A percentile compares a stretch with the other conserved stretches of the same genome.
These are phyloP conservation scores for Apiotrichum gamsii DNA, from an alignment of 1,284 basidiomycete genomes.

Conservation along the genomic window DNA sequence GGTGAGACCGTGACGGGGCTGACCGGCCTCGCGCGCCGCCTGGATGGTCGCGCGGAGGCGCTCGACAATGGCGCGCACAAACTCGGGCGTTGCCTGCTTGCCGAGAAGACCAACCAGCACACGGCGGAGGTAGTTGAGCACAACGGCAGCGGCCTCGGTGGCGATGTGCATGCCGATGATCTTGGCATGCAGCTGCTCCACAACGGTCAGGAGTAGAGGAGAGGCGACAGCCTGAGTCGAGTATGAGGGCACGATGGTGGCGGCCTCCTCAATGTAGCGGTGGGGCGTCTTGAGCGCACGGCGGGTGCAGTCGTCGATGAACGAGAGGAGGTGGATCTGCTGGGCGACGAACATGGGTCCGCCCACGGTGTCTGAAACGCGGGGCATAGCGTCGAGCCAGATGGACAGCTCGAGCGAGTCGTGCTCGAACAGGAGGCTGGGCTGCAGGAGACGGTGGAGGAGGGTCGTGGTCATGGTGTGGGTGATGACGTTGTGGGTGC, in stretches of 20 bases:
- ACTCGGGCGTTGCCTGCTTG: constrained; percentile 51
- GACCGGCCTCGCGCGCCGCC: constrained; percentile 31
- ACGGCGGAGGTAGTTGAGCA: constrained; percentile 59
- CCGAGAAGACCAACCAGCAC: constrained; percentile 56
- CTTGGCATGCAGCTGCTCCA: constrained; percentile 69
- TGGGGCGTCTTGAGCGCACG: constrained; percentile 80
- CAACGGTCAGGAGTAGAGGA: constrained; percentile 65
- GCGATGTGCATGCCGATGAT: constrained; percentile 53
- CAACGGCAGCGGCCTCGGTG: constrained; percentile 58
- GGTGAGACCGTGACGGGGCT: constrained; percentile 46
- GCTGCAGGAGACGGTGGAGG: constrained; percentile 58
- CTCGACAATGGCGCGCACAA: constrained; percentile 22
- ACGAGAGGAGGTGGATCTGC: constrained; percentile 59
- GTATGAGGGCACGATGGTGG: constrained; percentile 28
- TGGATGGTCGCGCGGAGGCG: constrained; percentile 22
- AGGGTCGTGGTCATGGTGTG: constrained; percentile 56
- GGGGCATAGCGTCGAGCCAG: constrained; percentile 60
- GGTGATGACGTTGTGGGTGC: constrained; percentile 53
- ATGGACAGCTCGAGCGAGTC: constrained; percentile 63
- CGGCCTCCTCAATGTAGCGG: constrained; percentile 72
- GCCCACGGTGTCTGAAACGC: constrained; percentile 50
- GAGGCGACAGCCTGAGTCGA: constrained; percentile 50
- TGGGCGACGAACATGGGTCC: constrained; percentile 54
- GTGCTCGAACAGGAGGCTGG: constrained; percentile 75
- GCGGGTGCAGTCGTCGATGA: constrained; percentile 80